Percentiles rank a stretch among this genome's conserved stretches.
Evolutionary conservation across 2,329 filamentous ascomycete species (phyloP).

Genomic region (Colletotrichum musicola): DNA sequence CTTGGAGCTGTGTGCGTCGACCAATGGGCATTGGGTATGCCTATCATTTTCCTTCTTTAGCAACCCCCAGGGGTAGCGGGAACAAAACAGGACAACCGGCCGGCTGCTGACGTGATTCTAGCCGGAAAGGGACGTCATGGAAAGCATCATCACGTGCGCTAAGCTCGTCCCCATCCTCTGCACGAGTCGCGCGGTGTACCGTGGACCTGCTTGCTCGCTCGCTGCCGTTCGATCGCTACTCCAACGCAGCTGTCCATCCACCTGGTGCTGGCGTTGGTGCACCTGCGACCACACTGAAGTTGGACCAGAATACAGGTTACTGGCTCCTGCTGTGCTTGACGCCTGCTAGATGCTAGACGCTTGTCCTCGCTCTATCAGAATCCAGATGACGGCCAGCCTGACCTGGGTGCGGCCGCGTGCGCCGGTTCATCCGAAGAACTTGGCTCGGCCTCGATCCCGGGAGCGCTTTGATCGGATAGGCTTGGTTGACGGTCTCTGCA

Average conservation of each 20-base stretch:
- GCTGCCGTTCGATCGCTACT: not conserved
- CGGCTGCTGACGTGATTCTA: slow-evolving; percentile 33
- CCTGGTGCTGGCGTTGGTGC: not conserved
- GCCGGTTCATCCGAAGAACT: slow-evolving; percentile 10
- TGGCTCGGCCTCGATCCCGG: not conserved
- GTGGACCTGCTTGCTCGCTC: not conserved
- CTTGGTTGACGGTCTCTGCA: not conserved
- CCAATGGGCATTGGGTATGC: slow-evolving; percentile 14
- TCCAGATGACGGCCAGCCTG: too few species aligned
- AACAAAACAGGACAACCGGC: not conserved
- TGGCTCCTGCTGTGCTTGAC: too few species aligned
- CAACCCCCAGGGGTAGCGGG: slow-evolving; percentile 13
- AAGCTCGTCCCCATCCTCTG: slow-evolving; percentile 12
- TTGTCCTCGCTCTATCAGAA: too few species aligned
- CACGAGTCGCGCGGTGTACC: slow-evolving; percentile 21
- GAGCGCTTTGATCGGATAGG: not conserved
- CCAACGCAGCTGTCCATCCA: not conserved
- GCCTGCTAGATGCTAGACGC: too few species aligned
- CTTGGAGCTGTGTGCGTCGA: not conserved
- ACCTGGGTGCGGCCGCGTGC: not conserved
- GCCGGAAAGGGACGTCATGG: slow-evolving; percentile 30
- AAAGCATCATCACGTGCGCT: slow-evolving; percentile 38
- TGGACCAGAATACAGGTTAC: too few species aligned
- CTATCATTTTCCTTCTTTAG: slow-evolving; percentile 3
- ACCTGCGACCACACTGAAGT: too few species aligned